Conservation (phyloP, 2,329 filamentous ascomycete species). For the Diaporthe ampelina region DNA sequence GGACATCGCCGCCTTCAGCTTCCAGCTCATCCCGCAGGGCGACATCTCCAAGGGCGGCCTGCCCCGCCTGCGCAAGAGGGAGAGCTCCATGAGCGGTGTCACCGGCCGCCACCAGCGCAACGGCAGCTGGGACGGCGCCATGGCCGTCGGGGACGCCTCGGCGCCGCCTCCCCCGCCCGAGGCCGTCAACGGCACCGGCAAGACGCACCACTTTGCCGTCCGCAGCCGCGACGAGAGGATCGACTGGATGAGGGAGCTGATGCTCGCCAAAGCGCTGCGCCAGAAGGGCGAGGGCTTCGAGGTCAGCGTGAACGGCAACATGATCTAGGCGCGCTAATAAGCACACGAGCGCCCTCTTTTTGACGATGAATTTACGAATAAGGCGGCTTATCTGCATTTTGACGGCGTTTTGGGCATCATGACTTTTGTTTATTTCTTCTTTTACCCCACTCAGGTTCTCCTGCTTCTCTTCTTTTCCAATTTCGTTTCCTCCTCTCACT, state of each 20-base stretch:
- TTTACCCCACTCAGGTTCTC: conserved; percentile 31
- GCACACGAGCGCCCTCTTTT: not conserved
- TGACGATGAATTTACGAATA: conserved; percentile 20
- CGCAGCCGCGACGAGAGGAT: conserved; percentile 89
- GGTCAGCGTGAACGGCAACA: conserved; percentile 84
- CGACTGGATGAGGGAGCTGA: conserved; percentile 96
- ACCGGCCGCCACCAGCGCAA: conserved; percentile 36
- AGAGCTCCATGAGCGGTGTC: conserved; percentile 59
- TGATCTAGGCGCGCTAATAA: conserved; percentile 64
- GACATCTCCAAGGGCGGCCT: conserved; percentile 66
- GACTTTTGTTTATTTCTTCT: conserved; percentile 41
- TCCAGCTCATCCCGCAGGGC: conserved; percentile 83
- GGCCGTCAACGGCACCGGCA: conserved; percentile 74
- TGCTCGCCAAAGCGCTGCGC: conserved; percentile 89
- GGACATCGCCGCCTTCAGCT: conserved; percentile 79
- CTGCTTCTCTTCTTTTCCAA: not conserved
- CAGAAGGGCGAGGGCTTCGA: conserved; percentile 88
- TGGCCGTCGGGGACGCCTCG: conserved; percentile 34
- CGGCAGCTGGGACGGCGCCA: conserved; percentile 42
- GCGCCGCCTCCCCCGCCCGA: conserved; percentile 54
- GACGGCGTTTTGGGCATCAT: conserved; percentile 37
- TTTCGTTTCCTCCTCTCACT: conserved; percentile 27
- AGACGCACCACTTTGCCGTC: conserved; percentile 95
- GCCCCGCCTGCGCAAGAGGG: conserved; percentile 66
- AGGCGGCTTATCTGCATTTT: conserved; percentile 37